These are phyloP conservation scores for Prunus dulcis DNA, from an alignment of 306 rosid species.

Conservation along the genomic window DNA sequence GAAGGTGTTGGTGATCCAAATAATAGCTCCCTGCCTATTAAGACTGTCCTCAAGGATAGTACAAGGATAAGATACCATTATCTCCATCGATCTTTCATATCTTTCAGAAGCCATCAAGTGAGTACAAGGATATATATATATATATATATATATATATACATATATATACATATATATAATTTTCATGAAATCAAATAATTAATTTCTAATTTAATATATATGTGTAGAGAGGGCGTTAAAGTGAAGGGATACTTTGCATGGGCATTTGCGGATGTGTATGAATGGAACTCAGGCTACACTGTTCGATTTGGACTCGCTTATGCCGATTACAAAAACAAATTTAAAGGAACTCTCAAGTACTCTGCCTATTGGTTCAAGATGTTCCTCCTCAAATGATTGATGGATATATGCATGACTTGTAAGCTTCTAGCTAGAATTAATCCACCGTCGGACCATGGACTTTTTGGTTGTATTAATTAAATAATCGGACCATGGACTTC, in stretches of 20 bases:
- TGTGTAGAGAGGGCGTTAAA: conserved; percentile 34
- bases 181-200: background rate
- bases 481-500: too few species aligned
- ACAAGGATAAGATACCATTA: conserved; percentile 42
- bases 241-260: conserved; percentile 36
- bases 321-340: conserved; percentile 36
- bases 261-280: conserved; percentile 49
- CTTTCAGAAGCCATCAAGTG: conserved; percentile 55
- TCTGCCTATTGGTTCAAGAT: conserved; percentile 57
- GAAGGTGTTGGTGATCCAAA: conserved; percentile 5
- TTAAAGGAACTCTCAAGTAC: conserved; percentile 41
- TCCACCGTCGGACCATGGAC: too few species aligned
- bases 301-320: conserved; percentile 46
- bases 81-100: conserved; percentile 41
- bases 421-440: too few species aligned
- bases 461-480: too few species aligned
- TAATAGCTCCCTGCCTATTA: conserved; percentile 39
- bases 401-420: too few species aligned
- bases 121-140: background rate
- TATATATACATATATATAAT: too few species aligned
- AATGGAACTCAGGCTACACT: conserved; percentile 57
- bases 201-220: background rate
- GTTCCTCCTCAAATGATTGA: background rate
- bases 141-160: too few species aligned
- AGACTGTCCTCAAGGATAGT: conserved; percentile 40